Base-by-base conservation (phyloP, 2,329 filamentous ascomycete genomes). In the Calycina herbarum region DNA sequence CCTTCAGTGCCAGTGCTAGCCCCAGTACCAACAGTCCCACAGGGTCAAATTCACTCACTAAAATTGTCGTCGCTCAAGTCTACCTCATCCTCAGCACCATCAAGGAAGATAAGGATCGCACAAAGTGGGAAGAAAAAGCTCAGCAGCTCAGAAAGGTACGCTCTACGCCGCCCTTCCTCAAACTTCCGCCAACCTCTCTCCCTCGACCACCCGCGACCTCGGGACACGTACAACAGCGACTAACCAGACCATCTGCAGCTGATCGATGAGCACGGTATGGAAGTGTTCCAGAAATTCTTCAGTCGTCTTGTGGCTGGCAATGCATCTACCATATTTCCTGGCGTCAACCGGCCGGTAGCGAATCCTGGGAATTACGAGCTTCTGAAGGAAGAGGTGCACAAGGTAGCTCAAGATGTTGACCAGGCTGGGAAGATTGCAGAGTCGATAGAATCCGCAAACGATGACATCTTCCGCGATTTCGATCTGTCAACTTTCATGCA, bases 251-350 rank as follows among this genome's bases (percentile, higher is more conserved):
- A 35, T 64, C 24, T 15, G 27, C 58, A 97, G 92, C 89, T 98
- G 78, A 90, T 98, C 82, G 90, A 97, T 87, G 94, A 94, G 75
- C 90, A 96, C 93, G 94, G 94, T 77, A 99, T 99, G 94, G 96
- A 99, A 85, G 93, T 97, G 77, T 97, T 94, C 78, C 89, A 92
- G 67, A 96, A 94, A 83, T 97, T 95, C 79, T 96, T 99, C 80
- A 89, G 93, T 79, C 92, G 94, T 79, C 85, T 98, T 77, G 87
- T 99, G 76, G 91, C 90, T 79, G 89, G 90, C 80, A 97, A 97
- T 87, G 93, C 94, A 74, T 83, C 89, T 69, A 90, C 95, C 75
- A 95, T 99, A 77, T 98, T 98, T 77, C 89, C 93, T 61, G 88
- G 90, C 69, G 83, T 89, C 29, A 91, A 87, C 73, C 86, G 93